Conservation (phyloP, 1,139 yeast species). For the Debaryomyces robertsiae region DNA sequence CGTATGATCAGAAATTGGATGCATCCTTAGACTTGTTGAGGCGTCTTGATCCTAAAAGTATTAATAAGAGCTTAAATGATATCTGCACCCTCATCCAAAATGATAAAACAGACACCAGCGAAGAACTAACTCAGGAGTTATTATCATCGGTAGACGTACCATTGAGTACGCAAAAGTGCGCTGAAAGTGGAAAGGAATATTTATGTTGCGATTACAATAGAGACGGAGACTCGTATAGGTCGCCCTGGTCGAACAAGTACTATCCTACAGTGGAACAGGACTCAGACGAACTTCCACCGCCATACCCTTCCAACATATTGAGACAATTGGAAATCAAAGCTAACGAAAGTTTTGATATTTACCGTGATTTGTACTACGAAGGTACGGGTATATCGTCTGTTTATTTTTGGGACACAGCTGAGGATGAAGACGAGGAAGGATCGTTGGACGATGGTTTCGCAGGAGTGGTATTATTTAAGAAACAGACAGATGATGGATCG, state of each 20-base stretch:
- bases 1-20: slow-evolving; percentile 68
- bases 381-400: slow-evolving; percentile 86
- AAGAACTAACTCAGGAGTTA: slow-evolving; percentile 80
- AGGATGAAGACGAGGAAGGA: slow-evolving; percentile 40
- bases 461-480: slow-evolving; percentile 87
- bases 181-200: slow-evolving; percentile 62
- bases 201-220: slow-evolving; percentile 93
- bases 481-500: slow-evolving; percentile 52
- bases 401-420: slow-evolving; percentile 86
- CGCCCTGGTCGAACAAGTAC: slow-evolving; percentile 89
- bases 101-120: slow-evolving; percentile 20
- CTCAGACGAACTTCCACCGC: slow-evolving; percentile 60
- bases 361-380: slow-evolving; percentile 91
- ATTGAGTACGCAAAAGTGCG: slow-evolving; percentile 59
- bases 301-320: slow-evolving; percentile 68
- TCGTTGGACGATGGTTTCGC: slow-evolving; percentile 62
- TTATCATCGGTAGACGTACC: slow-evolving; percentile 90
- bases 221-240: slow-evolving; percentile 89
- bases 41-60: slow-evolving; percentile 77
- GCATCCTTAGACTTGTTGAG: slow-evolving; percentile 87
- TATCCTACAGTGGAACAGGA: slow-evolving; percentile 56
- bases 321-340: slow-evolving; percentile 79
- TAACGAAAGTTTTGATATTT: slow-evolving; percentile 89
- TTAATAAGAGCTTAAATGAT: slow-evolving; percentile 61
- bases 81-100: slow-evolving; percentile 75